phyloP scores from a whole-genome alignment of 2,329 filamentous ascomycete genomes.

The Botrytis deweyae region DNA sequence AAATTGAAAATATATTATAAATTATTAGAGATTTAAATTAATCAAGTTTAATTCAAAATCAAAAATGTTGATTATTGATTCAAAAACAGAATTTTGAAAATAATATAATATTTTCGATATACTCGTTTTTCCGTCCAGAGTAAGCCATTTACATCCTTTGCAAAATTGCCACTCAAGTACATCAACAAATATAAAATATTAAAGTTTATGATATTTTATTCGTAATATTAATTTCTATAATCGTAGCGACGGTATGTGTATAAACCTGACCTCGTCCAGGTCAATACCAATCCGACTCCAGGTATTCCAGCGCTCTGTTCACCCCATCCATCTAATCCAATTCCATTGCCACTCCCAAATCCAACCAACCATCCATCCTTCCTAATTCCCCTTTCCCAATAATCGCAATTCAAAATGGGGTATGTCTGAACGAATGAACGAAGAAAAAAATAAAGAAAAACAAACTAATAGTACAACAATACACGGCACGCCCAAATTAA shows the following conservation, averaged over 20 bases:
- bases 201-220: not conserved
- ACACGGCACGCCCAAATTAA: not conserved
- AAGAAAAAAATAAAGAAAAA: not conserved
- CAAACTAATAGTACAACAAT: constrained; percentile 16
- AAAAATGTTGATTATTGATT: too few relatives aligned
- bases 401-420: constrained; percentile 9
- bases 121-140: too few relatives aligned
- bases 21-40: too few relatives aligned
- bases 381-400: not conserved
- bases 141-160: not conserved
- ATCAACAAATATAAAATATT: not conserved
- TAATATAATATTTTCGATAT: too few relatives aligned
- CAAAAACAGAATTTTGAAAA: too few relatives aligned
- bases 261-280: constrained; percentile 9
- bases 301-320: not conserved
- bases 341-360: not conserved
- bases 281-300: not conserved
- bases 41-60: too few relatives aligned
- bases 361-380: not conserved
- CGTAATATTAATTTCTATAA: constrained; percentile 8
- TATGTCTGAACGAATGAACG: constrained; percentile 12
- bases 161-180: not conserved
- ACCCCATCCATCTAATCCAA: constrained; percentile 5
- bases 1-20: too few relatives aligned
- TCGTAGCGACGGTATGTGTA: constrained; percentile 10